These are phyloP conservation scores for Blechomonas ayalai DNA, from an alignment of 208 protist genomes.

Conservation along the genomic window DNA sequence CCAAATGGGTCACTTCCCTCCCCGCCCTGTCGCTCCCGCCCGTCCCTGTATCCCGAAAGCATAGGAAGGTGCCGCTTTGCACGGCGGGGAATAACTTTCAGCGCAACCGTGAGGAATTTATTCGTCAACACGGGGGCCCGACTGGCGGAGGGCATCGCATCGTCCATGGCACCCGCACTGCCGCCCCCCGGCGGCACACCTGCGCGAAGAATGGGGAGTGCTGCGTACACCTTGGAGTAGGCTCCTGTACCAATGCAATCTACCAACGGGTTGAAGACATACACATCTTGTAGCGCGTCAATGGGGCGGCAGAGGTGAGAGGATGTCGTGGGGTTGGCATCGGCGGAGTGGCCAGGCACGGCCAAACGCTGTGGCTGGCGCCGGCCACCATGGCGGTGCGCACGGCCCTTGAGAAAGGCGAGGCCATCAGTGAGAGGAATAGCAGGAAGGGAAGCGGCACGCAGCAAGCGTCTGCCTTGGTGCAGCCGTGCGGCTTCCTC, in stretches of 20 bases:
- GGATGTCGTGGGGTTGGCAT: not conserved
- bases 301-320: conserved; percentile 29
- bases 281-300: conserved; percentile 61
- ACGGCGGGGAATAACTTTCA: conserved; percentile 58
- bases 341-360: too few relatives aligned
- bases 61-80: conserved; percentile 12
- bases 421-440: too few relatives aligned
- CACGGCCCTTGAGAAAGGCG: too few relatives aligned
- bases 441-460: too few relatives aligned
- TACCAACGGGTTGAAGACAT: conserved; percentile 60
- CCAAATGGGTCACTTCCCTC: too few relatives aligned
- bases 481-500: not conserved
- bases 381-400: too few relatives aligned
- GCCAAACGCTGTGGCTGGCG: too few relatives aligned
- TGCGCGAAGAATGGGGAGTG: conserved; percentile 46
- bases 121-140: not conserved
- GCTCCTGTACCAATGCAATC: conserved; percentile 62
- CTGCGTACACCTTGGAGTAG: conserved; percentile 74
- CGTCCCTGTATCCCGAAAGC: too few relatives aligned
- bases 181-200: not conserved
- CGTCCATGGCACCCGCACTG: not conserved
- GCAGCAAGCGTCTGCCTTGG: not conserved
- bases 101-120: conserved; percentile 30
- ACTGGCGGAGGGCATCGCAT: not conserved
- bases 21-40: too few relatives aligned